These are phyloP conservation scores for Russula emetica DNA, from an alignment of 768 basidiomycete species.

Conservation along the genomic window DNA sequence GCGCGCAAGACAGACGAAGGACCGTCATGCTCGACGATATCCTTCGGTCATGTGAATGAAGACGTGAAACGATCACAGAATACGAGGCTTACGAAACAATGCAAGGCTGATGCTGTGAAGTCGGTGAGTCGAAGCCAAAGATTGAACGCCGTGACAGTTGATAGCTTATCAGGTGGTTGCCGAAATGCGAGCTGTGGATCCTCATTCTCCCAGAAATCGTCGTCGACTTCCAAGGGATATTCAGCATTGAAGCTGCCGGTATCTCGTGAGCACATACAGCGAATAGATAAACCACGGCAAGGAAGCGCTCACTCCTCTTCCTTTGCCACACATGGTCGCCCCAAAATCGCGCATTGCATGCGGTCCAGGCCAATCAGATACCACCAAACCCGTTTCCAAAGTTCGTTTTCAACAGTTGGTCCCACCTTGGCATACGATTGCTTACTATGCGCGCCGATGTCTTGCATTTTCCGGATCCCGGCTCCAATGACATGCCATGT, in stretches of 20 bases:
- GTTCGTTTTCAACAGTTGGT: conserved; percentile 42
- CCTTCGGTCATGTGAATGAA: conserved; percentile 9
- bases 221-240: conserved; percentile 51
- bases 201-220: conserved; percentile 50
- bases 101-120: conserved; percentile 43
- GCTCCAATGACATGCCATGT: conserved; percentile 45
- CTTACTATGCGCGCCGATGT: conserved; percentile 47
- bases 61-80: not conserved
- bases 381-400: conserved; percentile 53
- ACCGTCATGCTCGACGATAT: conserved; percentile 8
- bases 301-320: conserved; percentile 59
- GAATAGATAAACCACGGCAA: conserved; percentile 17
- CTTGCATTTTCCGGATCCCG: conserved; percentile 52
- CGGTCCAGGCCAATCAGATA: conserved; percentile 58
- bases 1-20: conserved; percentile 27
- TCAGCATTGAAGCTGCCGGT: conserved; percentile 44
- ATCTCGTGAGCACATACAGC: not conserved
- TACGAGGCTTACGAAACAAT: conserved; percentile 40
- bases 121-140: conserved; percentile 44
- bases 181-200: conserved; percentile 41
- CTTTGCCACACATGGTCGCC: conserved; percentile 51
- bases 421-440: conserved; percentile 33
- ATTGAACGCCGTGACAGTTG: conserved; percentile 40
- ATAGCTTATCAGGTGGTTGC: conserved; percentile 46
- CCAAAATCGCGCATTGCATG: conserved; percentile 48